A percentile compares a stretch with the other conserved stretches of the same genome.
phyloP scores from a whole-genome alignment of 306 rosid species.

The Sechiopsis laciniata region DNA sequence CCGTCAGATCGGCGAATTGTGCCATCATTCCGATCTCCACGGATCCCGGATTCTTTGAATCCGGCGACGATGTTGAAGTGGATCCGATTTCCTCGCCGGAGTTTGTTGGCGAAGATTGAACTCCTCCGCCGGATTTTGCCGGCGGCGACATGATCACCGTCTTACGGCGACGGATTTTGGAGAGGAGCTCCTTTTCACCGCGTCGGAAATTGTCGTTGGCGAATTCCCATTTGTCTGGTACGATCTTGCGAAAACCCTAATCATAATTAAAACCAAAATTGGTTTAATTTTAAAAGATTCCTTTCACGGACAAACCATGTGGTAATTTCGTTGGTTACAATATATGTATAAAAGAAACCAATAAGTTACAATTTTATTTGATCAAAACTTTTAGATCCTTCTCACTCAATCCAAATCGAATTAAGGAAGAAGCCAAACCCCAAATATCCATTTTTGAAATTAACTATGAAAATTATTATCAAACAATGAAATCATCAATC shows the following conservation, averaged over 20 bases:
- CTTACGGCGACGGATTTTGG: slow-evolving; percentile 71
- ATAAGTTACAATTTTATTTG: too few relatives aligned
- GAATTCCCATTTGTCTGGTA: slow-evolving; percentile 95
- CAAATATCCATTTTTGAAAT: too few relatives aligned
- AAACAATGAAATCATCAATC: too few relatives aligned
- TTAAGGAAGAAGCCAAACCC: too few relatives aligned
- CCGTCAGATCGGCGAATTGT: slow-evolving; percentile 41
- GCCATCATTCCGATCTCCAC: slow-evolving; percentile 39
- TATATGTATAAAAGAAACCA: too few relatives aligned
- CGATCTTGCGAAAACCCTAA: slow-evolving; percentile 78
- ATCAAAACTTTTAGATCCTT: too few relatives aligned
- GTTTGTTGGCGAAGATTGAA: slow-evolving; percentile 29
- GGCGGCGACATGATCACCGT: slow-evolving; percentile 6
- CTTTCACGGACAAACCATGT: too few relatives aligned
- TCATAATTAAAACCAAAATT: too few relatives aligned
- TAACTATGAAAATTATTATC: too few relatives aligned
- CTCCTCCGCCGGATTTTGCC: slow-evolving; percentile 27
- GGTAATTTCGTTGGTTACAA: too few relatives aligned
- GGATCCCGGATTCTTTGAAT: slow-evolving; percentile 40
- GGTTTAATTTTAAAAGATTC: too few relatives aligned
- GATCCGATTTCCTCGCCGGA: slow-evolving; percentile 72
- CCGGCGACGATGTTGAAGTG: slow-evolving; percentile 43
- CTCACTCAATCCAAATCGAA: too few relatives aligned
- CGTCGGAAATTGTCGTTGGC: slow-evolving; percentile 74
- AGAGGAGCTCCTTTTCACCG: slow-evolving; percentile 57